Base-by-base conservation (phyloP, 164 flowering plant genomes). In the Umbellularia californica region DNA sequence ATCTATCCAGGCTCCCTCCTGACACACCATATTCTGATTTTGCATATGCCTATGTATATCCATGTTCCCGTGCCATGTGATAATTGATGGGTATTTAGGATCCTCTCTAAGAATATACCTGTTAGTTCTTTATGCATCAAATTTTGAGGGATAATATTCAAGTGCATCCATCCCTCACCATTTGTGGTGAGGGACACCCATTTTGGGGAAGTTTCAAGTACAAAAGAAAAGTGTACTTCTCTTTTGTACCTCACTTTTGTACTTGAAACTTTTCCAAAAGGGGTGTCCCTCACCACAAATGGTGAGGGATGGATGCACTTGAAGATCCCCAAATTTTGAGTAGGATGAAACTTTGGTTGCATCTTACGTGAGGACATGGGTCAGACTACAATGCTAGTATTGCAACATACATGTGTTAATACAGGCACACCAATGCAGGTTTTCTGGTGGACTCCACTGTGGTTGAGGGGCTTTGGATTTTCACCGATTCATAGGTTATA, bases 11-110 rank as follows among this genome's bases (percentile, higher is more conserved):
- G 81, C 88, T 88, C 68, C 84, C 89, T 25, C 80, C 89, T 15
- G 92, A 89, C 17, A 74, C 94, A 67, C 97, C 92, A 47, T 95
- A 80, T 77, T 83, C 91, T 20, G 95, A 93, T 23, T 90, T 93
- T 74, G 96, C 88, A 84, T 80, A 86, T 76, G 81, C 19, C 98
- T 95, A 82, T 76, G 93, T 41, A 75, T 73, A 22, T 30, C 33
- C 33, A 30, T 60, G 6, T 75, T 20, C 50, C 20, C 25, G 58
- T 66, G 12, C 64, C 13, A 6, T 52, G 60, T 30, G 13, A 13
- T 15, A 25, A 27, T 22, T 58, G 74, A 58, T 30, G 13, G 35
- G 50, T 55, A 12, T 14, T 28, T 60, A 22, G 51, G 23, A 15
- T 22, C 5, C 50, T 72, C 15, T 35, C n/a, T 7, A 70, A 30